Evolutionary conservation across 1,284 basidiomycete genomes (phyloP).

Genomic region (Rhodotorula sp.): DNA sequence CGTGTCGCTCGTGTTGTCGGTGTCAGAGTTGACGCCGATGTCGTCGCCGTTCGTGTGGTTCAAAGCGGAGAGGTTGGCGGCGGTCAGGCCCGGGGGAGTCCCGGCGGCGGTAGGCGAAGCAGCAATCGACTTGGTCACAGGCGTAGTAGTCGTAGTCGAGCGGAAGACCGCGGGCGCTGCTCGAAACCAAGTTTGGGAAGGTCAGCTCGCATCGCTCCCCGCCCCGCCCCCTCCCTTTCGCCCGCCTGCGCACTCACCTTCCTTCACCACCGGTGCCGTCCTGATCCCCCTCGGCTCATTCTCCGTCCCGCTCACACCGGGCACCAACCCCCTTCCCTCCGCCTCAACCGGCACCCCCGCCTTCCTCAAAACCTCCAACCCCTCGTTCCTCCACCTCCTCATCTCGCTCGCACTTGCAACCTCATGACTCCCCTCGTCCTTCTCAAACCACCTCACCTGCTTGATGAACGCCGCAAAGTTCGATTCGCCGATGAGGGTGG

Average conservation of each 20-base stretch:
- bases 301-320: neutral
- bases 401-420: neutral
- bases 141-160: neutral
- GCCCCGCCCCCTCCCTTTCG: too few species aligned
- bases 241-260: too few species aligned
- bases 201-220: too few species aligned
- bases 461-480: conserved; percentile 25
- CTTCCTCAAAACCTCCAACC: neutral
- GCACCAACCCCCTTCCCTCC: neutral
- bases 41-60: too few species aligned
- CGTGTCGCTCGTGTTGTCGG: neutral
- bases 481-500: conserved; percentile 10
- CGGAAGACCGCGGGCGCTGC: neutral
- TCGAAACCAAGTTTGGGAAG: neutral
- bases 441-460: conserved; percentile 4
- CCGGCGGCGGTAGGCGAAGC: neutral
- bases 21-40: conserved; percentile 11
- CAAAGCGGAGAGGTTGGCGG: neutral
- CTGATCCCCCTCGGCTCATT: neutral
- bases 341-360: neutral
- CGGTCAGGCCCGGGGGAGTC: neutral
- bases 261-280: too few species aligned
- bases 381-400: neutral
- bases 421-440: neutral
- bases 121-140: too few species aligned